Conservation (phyloP, 805 yeast genomes). For the Nakazawaea wickerhamii region DNA sequence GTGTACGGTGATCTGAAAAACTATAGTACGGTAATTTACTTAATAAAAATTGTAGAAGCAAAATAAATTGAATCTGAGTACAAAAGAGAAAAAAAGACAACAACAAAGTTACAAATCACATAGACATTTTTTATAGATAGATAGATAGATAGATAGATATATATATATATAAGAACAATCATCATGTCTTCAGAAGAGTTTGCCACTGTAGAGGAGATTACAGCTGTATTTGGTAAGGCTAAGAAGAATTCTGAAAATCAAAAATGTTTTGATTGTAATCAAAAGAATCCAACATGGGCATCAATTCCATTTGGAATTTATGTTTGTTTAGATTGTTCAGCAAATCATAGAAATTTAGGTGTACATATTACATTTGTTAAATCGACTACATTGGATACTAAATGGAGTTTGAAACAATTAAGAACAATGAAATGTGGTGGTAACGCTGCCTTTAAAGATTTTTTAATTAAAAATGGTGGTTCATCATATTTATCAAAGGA, state of each 20-base stretch:
- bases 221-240: conserved; percentile 56
- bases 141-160: not conserved
- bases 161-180: not conserved
- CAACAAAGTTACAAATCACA: too few relatives aligned
- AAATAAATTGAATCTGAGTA: too few relatives aligned
- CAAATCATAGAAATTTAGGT: conserved; percentile 92
- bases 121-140: too few relatives aligned
- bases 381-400: conserved; percentile 77
- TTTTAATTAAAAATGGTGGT: conserved; percentile 81
- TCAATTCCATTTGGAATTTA: conserved; percentile 94
- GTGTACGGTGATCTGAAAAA: too few relatives aligned
- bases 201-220: conserved; percentile 68
- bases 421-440: conserved; percentile 94
- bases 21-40: too few relatives aligned
- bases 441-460: conserved; percentile 80
- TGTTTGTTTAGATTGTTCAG: conserved; percentile 90
- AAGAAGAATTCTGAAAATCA: conserved; percentile 69
- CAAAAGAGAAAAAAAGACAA: too few relatives aligned
- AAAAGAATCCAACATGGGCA: conserved; percentile 97
- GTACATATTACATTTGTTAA: conserved; percentile 95
- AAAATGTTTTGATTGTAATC: conserved; percentile 86
- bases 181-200: conserved; percentile 36
- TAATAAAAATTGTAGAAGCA: too few relatives aligned
- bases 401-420: conserved; percentile 88
- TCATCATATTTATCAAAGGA: conserved; percentile 61